A percentile compares a stretch with the other conserved stretches of the same genome.
These are phyloP conservation scores for Pinus tabuliformis DNA, from an alignment of 75 land plant genomes.

Conservation along the genomic window DNA sequence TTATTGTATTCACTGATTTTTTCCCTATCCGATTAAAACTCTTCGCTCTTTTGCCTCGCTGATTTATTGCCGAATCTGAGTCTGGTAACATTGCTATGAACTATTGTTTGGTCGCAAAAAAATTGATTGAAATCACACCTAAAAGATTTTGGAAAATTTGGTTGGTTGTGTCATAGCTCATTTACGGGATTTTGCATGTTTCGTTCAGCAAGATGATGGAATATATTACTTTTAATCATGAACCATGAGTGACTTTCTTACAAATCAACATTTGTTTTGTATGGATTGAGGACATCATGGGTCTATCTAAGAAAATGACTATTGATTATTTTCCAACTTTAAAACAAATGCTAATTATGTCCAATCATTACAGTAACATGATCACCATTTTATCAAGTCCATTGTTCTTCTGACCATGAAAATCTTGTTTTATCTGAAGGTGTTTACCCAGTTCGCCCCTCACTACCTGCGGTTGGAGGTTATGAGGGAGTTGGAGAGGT, in stretches of 20 bases:
- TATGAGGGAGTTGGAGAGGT: constrained; percentile 97
- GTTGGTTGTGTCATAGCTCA: background rate
- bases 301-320: background rate
- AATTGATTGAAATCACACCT: too few relatives aligned
- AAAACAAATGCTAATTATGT: background rate
- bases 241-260: constrained; percentile 1
- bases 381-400: background rate
- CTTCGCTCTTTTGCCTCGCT: too few relatives aligned
- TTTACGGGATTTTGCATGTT: background rate
- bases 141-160: too few relatives aligned
- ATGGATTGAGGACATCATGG: background rate
- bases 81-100: too few relatives aligned
- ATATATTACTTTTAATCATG: background rate
- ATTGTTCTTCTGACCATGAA: background rate
- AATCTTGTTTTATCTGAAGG: constrained; percentile 32
- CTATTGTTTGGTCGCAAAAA: too few relatives aligned
- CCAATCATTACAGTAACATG: background rate
- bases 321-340: background rate
- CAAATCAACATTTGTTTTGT: background rate
- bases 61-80: too few relatives aligned
- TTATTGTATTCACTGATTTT: too few relatives aligned
- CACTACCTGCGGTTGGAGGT: constrained; percentile 91
- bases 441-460: constrained; percentile 88
- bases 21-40: too few relatives aligned
- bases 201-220: background rate